A percentile compares a stretch with the other conserved stretches of the same genome.
phyloP scores from a whole-genome alignment of 169 alveolate species.

The Pseudocohnilembus persalinus region DNA sequence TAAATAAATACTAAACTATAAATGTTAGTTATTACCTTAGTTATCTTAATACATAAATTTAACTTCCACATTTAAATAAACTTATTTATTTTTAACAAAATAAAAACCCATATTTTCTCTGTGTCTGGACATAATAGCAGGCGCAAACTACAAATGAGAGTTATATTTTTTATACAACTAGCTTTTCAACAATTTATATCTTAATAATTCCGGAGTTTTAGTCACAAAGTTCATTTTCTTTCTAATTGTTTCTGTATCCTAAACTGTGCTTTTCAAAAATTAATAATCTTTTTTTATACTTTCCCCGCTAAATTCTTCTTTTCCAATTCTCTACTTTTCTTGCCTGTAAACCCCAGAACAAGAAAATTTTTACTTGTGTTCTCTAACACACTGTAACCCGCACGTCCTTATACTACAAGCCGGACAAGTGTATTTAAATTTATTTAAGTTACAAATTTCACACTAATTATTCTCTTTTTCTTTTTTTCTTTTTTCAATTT shows the following conservation, averaged over 20 bases:
- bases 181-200: background rate
- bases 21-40: background rate
- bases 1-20: no score
- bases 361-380: background rate
- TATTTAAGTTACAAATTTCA: background rate
- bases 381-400: background rate
- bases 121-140: background rate
- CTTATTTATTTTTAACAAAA: background rate
- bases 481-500: no score
- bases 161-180: background rate
- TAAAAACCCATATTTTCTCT: background rate
- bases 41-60: no score
- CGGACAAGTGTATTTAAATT: background rate
- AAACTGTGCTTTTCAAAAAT: background rate
- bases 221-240: background rate
- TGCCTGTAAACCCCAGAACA: background rate
- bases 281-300: background rate
- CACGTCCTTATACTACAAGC: background rate
- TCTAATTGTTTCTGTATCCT: background rate
- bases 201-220: background rate
- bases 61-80: background rate
- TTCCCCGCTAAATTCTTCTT: background rate
- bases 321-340: background rate
- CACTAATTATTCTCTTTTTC: background rate
- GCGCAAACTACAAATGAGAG: background rate